These are phyloP conservation scores for Phanerochaete sordida DNA, from an alignment of 768 basidiomycete genomes.

Conservation along the genomic window DNA sequence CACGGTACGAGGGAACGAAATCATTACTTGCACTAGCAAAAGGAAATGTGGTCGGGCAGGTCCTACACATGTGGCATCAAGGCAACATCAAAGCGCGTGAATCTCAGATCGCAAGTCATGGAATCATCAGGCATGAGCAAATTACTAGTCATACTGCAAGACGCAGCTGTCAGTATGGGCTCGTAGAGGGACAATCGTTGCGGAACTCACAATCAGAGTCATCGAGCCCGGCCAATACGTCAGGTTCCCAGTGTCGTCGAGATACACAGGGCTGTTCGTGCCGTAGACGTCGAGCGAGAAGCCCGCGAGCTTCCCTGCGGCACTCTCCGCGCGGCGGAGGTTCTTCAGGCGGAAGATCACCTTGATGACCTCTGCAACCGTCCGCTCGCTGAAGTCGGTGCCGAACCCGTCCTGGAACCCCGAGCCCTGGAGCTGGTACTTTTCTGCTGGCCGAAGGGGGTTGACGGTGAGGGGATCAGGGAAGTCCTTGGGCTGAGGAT, in stretches of 20 bases:
- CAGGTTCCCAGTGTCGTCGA: constrained; percentile 21
- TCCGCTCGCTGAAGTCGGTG: constrained; percentile 28
- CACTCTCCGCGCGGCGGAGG: constrained; percentile 43
- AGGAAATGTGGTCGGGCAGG: no score
- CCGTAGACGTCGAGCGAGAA: constrained; percentile 31
- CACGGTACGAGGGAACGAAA: no score
- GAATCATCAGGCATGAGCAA: no score
- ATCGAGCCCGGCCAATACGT: constrained; percentile 18
- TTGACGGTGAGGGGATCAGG: constrained; percentile 37
- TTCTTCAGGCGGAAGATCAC: constrained; percentile 42
- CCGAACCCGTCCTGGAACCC: constrained; percentile 39
- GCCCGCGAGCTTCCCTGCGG: constrained; percentile 35
- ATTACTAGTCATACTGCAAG: no score
- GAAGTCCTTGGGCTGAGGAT: constrained; percentile 36
- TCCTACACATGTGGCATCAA: no score
- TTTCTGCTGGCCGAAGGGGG: constrained; percentile 31
- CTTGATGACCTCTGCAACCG: constrained; percentile 40
- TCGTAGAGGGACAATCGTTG: no score
- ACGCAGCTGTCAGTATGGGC: no score
- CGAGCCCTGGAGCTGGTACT: constrained; percentile 27
- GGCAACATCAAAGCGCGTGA: no score
- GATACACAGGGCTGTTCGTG: constrained; percentile 19
- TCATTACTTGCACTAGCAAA: no score
- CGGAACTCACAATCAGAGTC: constrained; percentile 14
- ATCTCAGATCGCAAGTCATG: no score